Percentiles rank a stretch among this genome's conserved stretches.
Conservation (phyloP, 148 eudicot species). For the Silene conica region DNA sequence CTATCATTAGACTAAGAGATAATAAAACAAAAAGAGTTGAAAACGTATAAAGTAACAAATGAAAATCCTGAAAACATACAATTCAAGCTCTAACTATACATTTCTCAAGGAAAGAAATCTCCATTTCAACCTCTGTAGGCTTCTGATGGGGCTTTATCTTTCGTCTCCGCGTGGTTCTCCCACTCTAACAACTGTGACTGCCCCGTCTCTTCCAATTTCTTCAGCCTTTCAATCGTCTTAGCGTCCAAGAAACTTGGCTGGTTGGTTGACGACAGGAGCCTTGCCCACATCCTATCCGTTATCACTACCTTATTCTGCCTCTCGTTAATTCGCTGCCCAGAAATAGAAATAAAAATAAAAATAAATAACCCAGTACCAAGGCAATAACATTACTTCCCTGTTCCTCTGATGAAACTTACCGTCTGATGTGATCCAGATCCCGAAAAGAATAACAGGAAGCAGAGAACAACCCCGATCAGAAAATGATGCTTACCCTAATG, state of each 20-base stretch:
- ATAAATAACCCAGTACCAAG: neutral
- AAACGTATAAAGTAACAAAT: too few species aligned
- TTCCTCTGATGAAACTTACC: too few species aligned
- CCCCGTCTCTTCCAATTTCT: conserved; percentile 27
- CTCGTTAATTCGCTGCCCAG: conserved; percentile 44
- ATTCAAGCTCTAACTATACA: neutral
- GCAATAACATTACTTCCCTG: neutral
- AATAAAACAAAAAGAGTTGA: too few species aligned
- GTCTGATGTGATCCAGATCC: too few species aligned
- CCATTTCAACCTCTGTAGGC: neutral
- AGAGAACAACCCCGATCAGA: too few species aligned
- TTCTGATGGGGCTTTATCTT: neutral
- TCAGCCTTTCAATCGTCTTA: conserved; percentile 25
- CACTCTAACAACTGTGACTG: conserved; percentile 20
- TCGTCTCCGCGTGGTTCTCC: conserved; percentile 20
- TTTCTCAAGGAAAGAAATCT: neutral
- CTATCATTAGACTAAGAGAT: too few species aligned
- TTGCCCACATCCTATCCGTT: conserved; percentile 73
- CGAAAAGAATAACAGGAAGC: too few species aligned
- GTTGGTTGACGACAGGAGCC: conserved; percentile 62
- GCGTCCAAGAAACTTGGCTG: conserved; percentile 61
- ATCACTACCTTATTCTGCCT: conserved; percentile 46
- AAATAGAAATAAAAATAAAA: neutral
- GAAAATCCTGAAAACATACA: too few species aligned
- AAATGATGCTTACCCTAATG: too few species aligned